phyloP scores from a whole-genome alignment of 2,329 filamentous ascomycete species.

The Penicillium sp. region DNA sequence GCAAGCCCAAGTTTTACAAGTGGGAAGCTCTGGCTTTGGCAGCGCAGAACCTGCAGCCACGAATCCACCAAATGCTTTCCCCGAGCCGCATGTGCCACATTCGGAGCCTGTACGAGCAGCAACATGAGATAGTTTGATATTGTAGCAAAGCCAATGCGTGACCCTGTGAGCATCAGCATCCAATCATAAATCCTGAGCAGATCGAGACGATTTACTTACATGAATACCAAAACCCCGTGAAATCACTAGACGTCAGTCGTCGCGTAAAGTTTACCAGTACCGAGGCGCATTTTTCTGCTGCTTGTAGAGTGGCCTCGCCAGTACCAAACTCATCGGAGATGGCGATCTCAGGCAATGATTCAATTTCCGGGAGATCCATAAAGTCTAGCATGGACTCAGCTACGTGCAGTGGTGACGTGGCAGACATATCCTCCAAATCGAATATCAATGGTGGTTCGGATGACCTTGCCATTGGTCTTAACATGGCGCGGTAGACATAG shows the following conservation, averaged over 20 bases:
- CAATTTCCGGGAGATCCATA: slow-evolving; percentile 22
- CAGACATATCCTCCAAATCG: slow-evolving; percentile 27
- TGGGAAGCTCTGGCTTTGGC: slow-evolving; percentile 30
- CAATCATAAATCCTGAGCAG: too few species aligned
- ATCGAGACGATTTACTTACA: slow-evolving; percentile 22
- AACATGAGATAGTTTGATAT: slow-evolving; percentile 36
- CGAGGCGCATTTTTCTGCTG: slow-evolving; percentile 32
- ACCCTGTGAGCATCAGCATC: slow-evolving; percentile 20
- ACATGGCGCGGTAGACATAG: slow-evolving; percentile 35
- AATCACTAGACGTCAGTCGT: slow-evolving; percentile 28
- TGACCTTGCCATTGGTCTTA: slow-evolving; percentile 32
- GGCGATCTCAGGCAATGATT: slow-evolving; percentile 24
- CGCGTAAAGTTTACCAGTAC: slow-evolving; percentile 30
- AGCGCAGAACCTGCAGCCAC: slow-evolving; percentile 30
- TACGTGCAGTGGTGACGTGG: slow-evolving; percentile 14
- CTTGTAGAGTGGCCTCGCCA: slow-evolving; percentile 27
- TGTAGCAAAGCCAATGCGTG: slow-evolving; percentile 34
- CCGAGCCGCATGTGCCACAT: slow-evolving; percentile 24
- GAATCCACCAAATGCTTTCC: slow-evolving; percentile 30
- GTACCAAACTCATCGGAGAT: slow-evolving; percentile 25
- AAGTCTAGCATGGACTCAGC: slow-evolving; percentile 27
- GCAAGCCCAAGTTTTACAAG: slow-evolving; percentile 32
- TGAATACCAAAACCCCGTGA: slow-evolving; percentile 34
- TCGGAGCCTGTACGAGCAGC: slow-evolving; percentile 33
- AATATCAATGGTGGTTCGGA: slow-evolving; percentile 28